A percentile compares a stretch with the other conserved stretches of the same genome.
Evolutionary conservation across 2,329 filamentous ascomycete species (phyloP).

Genomic region (Rhynchosporium secalis): DNA sequence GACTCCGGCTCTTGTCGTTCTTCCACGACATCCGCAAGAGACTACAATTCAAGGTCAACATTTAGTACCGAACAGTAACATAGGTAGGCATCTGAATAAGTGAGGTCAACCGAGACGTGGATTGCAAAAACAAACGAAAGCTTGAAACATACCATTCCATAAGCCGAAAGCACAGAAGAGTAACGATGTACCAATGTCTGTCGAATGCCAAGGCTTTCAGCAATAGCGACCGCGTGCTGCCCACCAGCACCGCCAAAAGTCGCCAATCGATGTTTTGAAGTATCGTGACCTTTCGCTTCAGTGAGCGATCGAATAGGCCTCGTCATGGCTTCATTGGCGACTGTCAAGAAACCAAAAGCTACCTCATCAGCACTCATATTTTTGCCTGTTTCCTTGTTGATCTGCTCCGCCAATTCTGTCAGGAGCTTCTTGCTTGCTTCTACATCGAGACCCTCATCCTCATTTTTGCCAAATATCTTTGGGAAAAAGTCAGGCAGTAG

Average conservation of each 20-base stretch:
- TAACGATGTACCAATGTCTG: constrained; percentile 87
- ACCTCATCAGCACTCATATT: constrained; percentile 80
- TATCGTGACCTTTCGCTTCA: constrained; percentile 89
- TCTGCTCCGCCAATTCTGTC: constrained; percentile 71
- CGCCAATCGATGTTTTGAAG: constrained; percentile 83
- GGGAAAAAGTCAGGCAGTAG: constrained; percentile 90
- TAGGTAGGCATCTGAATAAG: background rate
- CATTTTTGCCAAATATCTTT: constrained; percentile 89
- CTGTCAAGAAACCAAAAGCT: constrained; percentile 84
- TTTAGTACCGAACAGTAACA: background rate
- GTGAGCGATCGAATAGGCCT: constrained; percentile 87
- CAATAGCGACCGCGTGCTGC: constrained; percentile 90
- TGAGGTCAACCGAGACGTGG: background rate
- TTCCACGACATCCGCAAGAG: constrained; percentile 87
- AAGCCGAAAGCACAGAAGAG: constrained; percentile 85
- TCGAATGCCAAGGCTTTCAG: constrained; percentile 76
- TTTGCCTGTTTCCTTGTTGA: constrained; percentile 73
- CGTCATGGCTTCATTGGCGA: constrained; percentile 91
- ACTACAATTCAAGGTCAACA: background rate
- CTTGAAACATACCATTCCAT: constrained; percentile 67
- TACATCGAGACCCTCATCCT: constrained; percentile 76
- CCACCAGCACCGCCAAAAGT: constrained; percentile 92
- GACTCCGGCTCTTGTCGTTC: constrained; percentile 80
- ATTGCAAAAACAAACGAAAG: background rate
- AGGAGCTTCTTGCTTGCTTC: constrained; percentile 75